Conservation (phyloP, 2,329 filamentous ascomycete genomes). For the Trichoderma polysporum region DNA sequence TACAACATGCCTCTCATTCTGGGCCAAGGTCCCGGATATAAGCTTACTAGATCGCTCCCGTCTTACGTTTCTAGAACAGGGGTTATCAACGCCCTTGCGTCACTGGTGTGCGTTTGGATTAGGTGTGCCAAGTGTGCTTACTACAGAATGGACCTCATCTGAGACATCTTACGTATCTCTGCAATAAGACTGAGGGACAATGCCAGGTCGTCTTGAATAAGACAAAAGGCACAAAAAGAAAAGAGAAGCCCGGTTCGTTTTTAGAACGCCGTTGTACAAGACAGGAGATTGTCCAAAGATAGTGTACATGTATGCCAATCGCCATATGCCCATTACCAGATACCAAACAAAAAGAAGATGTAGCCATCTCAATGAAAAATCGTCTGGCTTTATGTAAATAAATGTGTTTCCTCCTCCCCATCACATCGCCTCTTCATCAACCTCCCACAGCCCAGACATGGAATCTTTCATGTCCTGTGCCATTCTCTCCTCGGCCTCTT, state of each 20-base stretch:
- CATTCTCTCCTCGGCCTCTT: constrained; percentile 19
- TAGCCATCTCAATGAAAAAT: not conserved
- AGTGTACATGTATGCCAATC: not conserved
- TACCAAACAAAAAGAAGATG: not conserved
- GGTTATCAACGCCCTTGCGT: not conserved
- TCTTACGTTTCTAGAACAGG: not conserved
- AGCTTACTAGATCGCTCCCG: not conserved
- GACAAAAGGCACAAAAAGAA: not conserved
- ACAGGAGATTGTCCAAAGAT: not conserved
- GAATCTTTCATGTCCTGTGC: constrained; percentile 18
- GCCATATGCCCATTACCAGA: not conserved
- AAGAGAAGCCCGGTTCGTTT: not conserved
- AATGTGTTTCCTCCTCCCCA: not conserved
- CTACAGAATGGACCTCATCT: not conserved
- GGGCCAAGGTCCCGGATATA: not conserved
- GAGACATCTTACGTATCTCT: not conserved
- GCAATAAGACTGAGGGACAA: not conserved
- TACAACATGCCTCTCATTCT: not conserved
- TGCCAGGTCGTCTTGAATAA: not conserved
- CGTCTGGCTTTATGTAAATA: not conserved
- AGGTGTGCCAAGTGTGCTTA: not conserved
- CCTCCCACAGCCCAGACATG: constrained; percentile 10
- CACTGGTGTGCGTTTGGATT: not conserved
- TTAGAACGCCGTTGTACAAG: not conserved
- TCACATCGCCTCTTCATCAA: not conserved